Evolutionary conservation across 1,139 yeast species (phyloP).

Genomic region (Saccharomycopsis crataegensis): DNA sequence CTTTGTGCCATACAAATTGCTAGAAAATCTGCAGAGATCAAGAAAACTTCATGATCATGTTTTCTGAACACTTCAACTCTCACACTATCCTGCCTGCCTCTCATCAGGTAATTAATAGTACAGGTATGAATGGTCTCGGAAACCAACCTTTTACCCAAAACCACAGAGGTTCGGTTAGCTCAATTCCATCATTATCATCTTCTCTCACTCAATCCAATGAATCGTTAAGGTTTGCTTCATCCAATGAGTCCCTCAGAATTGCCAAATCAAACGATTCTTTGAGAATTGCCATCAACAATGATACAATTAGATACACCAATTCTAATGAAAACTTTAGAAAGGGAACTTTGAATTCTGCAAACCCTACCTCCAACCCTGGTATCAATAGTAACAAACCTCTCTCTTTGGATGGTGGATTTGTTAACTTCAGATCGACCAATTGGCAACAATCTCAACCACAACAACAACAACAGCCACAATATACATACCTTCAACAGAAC

Average conservation of each 20-base stretch:
- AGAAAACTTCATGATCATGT: too few species aligned
- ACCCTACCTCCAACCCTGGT: slow-evolving; percentile 1
- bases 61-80: too few species aligned
- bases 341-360: neutral
- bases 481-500: too few species aligned
- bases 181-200: slow-evolving; percentile 14
- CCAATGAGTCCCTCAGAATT: slow-evolving; percentile 14
- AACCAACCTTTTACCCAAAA: neutral
- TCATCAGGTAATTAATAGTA: too few species aligned
- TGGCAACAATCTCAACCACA: neutral
- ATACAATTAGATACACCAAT: neutral
- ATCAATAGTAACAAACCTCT: neutral
- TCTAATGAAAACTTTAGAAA: slow-evolving; percentile 11
- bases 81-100: too few species aligned
- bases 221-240: slow-evolving; percentile 13
- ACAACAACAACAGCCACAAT: neutral
- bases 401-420: neutral
- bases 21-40: too few species aligned
- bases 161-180: slow-evolving; percentile 15
- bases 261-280: slow-evolving; percentile 13
- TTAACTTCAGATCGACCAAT: neutral
- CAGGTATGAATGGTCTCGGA: too few species aligned
- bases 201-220: slow-evolving; percentile 12
- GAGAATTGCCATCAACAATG: neutral
- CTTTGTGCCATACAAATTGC: too few species aligned